Conservation (phyloP, 2,329 filamentous ascomycete genomes). For the Colletotrichum sp. region DNA sequence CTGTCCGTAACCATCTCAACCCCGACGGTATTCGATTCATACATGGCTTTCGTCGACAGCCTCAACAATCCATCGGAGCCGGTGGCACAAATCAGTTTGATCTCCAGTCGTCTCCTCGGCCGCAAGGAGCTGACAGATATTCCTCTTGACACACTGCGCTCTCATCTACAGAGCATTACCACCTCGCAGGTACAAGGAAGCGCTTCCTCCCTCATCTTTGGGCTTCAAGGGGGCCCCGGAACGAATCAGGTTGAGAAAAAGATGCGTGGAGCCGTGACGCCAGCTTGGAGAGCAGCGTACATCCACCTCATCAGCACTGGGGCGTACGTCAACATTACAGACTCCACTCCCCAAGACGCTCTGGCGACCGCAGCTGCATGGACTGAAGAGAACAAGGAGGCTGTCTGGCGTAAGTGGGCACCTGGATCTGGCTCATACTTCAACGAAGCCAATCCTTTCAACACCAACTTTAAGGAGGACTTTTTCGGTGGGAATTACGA, state of each 20-base stretch:
- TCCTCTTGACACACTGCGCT: background rate
- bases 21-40: background rate
- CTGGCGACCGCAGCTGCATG: background rate
- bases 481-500: conserved; percentile 34
- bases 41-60: background rate
- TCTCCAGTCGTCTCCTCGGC: background rate
- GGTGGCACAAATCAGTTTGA: background rate
- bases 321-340: background rate
- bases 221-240: background rate
- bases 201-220: background rate
- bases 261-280: conserved; percentile 12
- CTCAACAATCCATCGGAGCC: background rate
- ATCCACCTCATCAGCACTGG: conserved; percentile 10
- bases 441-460: conserved; percentile 45
- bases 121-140: background rate
- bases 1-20: background rate
- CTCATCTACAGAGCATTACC: background rate
- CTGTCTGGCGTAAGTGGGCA: conserved; percentile 15
- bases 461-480: conserved; percentile 29
- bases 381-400: conserved; percentile 1
- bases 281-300: conserved; percentile 7
- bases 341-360: background rate
- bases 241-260: background rate
- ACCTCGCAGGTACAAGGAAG: background rate
- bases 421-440: conserved; percentile 29